Conservation (phyloP, 768 basidiomycete genomes). For the Clitopilus passeckerianus region DNA sequence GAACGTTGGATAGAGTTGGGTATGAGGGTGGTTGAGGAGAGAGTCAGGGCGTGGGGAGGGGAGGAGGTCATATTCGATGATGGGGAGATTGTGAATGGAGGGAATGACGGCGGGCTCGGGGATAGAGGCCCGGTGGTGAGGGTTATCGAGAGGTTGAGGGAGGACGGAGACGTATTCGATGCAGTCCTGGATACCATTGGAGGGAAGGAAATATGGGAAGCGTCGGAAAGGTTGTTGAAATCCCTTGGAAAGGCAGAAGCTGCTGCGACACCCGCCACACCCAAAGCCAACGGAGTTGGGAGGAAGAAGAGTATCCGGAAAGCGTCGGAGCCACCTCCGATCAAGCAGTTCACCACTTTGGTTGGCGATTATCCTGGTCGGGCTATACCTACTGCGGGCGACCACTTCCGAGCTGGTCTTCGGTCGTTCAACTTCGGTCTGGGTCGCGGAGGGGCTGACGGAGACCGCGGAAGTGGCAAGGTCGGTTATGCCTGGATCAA, state of each 20-base stretch:
- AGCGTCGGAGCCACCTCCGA: conserved; percentile 13
- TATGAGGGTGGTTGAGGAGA: conserved; percentile 44
- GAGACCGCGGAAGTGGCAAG: conserved; percentile 24
- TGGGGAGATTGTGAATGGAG: conserved; percentile 58
- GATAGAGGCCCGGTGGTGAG: conserved; percentile 41
- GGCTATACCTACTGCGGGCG: conserved; percentile 63
- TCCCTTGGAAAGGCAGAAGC: conserved; percentile 15
- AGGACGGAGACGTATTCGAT: conserved; percentile 64
- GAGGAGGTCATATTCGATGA: conserved; percentile 76
- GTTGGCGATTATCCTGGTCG: conserved; percentile 67
- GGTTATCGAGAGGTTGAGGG: conserved; percentile 45
- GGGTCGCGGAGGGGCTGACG: conserved; percentile 9
- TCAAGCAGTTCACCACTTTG: conserved; percentile 71
- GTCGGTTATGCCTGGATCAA: conserved; percentile 84
- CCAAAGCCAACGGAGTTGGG: conserved; percentile 4
- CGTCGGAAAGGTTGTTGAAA: conserved; percentile 56
- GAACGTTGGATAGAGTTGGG: conserved; percentile 33
- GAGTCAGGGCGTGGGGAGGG: conserved; percentile 65
- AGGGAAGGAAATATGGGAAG: conserved; percentile 76
- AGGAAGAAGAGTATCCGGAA: conserved; percentile 17
- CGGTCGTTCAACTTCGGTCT: conserved; percentile 46
- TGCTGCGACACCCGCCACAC: conserved; percentile 4
- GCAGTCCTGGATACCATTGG: conserved; percentile 82
- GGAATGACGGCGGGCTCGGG: conserved; percentile 25
- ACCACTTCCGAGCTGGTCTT: conserved; percentile 70